These are phyloP conservation scores for Solanum chiquidenum DNA, from an alignment of 257 asterid genomes.

Conservation along the genomic window DNA sequence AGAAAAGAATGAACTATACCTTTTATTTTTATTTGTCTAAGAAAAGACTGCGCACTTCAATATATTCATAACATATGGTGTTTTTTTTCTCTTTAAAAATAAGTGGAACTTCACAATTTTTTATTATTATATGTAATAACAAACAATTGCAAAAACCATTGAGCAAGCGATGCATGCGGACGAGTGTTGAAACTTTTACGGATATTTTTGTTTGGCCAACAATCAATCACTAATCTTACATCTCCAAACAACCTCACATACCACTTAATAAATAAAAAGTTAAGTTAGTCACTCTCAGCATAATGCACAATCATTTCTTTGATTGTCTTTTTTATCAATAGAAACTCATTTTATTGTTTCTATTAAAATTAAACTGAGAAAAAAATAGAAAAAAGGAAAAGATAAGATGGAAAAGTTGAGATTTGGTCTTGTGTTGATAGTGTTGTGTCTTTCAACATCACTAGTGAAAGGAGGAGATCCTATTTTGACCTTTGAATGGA, in stretches of 20 bases:
- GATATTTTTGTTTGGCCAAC: not conserved
- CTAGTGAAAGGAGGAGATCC: conserved; percentile 37
- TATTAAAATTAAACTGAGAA: not conserved
- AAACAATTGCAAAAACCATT: not conserved
- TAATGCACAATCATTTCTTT: not conserved
- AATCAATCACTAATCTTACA: not conserved
- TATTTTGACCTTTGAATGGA: conserved; percentile 30
- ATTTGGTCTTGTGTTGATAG: conserved; percentile 4
- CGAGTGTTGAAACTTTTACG: not conserved
- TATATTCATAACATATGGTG: not conserved
- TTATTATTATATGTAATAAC: not conserved
- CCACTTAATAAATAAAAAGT: not conserved
- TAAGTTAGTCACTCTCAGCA: not conserved
- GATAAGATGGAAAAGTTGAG: conserved; percentile 5
- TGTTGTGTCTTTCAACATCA: conserved; percentile 12
- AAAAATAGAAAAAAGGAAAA: not conserved
- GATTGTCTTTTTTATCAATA: not conserved
- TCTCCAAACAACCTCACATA: not conserved
- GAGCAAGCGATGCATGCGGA: not conserved
- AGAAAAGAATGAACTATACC: not conserved
- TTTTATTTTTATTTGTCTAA: not conserved
- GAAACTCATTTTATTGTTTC: not conserved
- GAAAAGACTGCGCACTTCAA: not conserved
- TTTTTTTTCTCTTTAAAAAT: not conserved
- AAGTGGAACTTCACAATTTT: not conserved